Percentiles rank a stretch among this genome's conserved stretches.
phyloP scores from a whole-genome alignment of 192 early-diverging fungal genomes.

The Entomortierella beljakovae region DNA sequence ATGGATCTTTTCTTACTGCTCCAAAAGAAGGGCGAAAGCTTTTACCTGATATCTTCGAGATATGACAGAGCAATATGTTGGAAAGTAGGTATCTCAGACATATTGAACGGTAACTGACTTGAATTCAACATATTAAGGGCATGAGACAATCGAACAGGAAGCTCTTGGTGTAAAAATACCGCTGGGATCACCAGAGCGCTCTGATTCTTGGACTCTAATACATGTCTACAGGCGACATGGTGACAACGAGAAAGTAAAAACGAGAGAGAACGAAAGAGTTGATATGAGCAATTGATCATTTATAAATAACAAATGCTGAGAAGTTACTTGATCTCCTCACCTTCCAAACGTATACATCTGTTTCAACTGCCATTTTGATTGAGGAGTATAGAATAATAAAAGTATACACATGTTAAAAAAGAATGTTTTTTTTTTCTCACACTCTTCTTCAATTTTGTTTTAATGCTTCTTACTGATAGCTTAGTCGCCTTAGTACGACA shows the following conservation, averaged over 20 bases:
- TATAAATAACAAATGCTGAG: no score
- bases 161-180: constrained; percentile 65
- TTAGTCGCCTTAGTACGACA: constrained; percentile 43
- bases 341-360: constrained; percentile 50
- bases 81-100: constrained; percentile 57
- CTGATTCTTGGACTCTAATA: constrained; percentile 40
- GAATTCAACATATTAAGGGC: constrained; percentile 61
- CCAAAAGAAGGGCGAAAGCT: no score
- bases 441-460: background rate
- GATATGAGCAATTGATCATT: no score
- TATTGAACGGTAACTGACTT: constrained; percentile 56
- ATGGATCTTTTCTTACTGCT: no score
- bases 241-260: background rate
- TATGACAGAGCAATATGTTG: constrained; percentile 62
- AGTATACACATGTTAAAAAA: background rate
- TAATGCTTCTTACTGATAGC: constrained; percentile 17
- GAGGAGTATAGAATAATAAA: constrained; percentile 7
- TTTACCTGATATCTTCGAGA: constrained; percentile 61
- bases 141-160: constrained; percentile 69
- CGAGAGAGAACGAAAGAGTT: background rate
- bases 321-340: constrained; percentile 3
- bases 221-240: no score
- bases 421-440: no score
- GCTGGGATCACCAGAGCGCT: constrained; percentile 50
- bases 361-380: constrained; percentile 9